Evolutionary conservation across 2,329 filamentous ascomycete genomes (phyloP).

Genomic region (Aspergillus ibericus): DNA sequence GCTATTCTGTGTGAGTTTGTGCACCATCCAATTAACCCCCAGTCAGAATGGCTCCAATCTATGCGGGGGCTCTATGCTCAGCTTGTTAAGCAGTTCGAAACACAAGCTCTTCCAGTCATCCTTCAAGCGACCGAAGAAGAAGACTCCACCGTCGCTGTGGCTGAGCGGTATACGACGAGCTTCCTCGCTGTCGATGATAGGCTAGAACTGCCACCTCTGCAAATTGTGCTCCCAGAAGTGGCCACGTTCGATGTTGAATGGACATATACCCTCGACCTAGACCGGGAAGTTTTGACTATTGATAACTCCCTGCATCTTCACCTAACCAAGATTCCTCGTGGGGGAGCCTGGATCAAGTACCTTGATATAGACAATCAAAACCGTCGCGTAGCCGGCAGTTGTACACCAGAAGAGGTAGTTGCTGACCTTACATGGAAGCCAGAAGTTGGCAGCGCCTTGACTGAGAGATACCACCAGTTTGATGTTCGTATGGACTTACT

Average conservation of each 20-base stretch:
- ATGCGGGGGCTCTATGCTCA: slow-evolving; percentile 11
- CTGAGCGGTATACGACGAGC: slow-evolving; percentile 11
- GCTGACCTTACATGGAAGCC: slow-evolving; percentile 8
- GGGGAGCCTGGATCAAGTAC: slow-evolving; percentile 12
- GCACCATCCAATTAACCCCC: not conserved
- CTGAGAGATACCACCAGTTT: not conserved
- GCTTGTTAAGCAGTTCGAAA: slow-evolving; percentile 13
- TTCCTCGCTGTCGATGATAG: slow-evolving; percentile 17
- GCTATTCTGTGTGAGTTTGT: not conserved
- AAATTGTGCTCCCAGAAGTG: not conserved
- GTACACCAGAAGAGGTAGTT: slow-evolving; percentile 14
- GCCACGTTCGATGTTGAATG: slow-evolving; percentile 10
- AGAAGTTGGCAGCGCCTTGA: not conserved
- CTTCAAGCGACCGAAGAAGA: not conserved
- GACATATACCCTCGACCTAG: slow-evolving; percentile 21
- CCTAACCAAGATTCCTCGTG: slow-evolving; percentile 10
- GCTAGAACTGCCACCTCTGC: slow-evolving; percentile 10
- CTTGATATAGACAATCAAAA: slow-evolving; percentile 3
- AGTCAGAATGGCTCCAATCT: slow-evolving; percentile 18
- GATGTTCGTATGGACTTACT: not conserved
- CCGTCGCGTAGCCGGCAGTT: not conserved
- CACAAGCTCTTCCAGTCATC: slow-evolving; percentile 12
- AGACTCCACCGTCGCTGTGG: not conserved
- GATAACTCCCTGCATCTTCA: slow-evolving; percentile 12
- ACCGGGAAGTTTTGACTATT: slow-evolving; percentile 17